Conservation (phyloP, 306 rosid genomes). For the Quercus variabilis region DNA sequence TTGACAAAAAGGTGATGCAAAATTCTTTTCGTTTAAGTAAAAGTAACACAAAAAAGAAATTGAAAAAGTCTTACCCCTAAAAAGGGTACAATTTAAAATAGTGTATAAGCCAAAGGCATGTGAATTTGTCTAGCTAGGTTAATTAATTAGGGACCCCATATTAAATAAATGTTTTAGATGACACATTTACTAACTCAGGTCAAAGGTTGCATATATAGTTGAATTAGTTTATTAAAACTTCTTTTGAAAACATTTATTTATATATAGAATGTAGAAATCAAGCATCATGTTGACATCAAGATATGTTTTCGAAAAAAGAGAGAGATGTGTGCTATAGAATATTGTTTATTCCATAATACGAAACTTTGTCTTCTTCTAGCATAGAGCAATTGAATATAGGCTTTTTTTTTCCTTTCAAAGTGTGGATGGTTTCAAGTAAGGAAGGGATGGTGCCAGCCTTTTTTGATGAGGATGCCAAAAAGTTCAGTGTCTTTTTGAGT, state of each 20-base stretch:
- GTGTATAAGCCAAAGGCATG: neutral
- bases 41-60: neutral
- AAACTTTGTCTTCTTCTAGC: constrained; percentile 29
- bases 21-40: neutral
- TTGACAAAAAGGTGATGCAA: neutral
- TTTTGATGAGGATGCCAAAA: constrained; percentile 41
- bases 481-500: constrained; percentile 41
- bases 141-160: neutral
- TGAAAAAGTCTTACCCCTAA: neutral
- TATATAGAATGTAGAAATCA: too few species aligned
- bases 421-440: constrained; percentile 31
- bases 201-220: too few species aligned
- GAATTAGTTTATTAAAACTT: too few species aligned
- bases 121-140: neutral
- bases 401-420: constrained; percentile 3
- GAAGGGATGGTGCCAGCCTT: constrained; percentile 39
- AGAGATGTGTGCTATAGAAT: neutral
- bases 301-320: neutral
- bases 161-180: neutral
- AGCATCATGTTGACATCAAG: too few species aligned
- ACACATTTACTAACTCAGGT: too few species aligned
- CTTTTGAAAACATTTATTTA: too few species aligned
- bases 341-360: neutral
- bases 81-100: neutral
- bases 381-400: constrained; percentile 21